Percentiles rank a stretch among this genome's conserved stretches.
These are phyloP conservation scores for Cytospora piceicola DNA, from an alignment of 2,329 filamentous ascomycete species.

Conservation along the genomic window DNA sequence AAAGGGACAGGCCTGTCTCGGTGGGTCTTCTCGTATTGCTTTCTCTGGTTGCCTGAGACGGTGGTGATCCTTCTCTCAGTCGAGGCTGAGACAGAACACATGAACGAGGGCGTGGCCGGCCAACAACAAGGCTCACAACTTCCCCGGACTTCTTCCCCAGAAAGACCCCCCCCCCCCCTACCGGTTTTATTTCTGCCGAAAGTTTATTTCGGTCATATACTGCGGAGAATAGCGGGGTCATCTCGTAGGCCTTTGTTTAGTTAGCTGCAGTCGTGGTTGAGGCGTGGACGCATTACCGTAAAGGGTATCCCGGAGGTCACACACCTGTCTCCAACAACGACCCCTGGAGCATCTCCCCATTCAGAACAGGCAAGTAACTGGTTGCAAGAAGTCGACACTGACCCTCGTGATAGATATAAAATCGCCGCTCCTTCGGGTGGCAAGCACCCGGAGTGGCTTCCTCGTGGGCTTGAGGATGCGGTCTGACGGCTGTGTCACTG, in stretches of 20 bases:
- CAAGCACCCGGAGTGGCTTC: not conserved
- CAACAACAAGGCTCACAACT: not conserved
- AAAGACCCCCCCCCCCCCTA: too few relatives aligned
- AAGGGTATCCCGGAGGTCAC: conserved; percentile 22
- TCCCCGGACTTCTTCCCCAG: not conserved
- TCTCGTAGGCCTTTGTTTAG: not conserved
- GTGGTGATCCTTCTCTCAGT: not conserved
- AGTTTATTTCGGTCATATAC: not conserved
- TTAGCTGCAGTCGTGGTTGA: not conserved
- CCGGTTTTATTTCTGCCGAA: not conserved
- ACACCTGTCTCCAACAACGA: not conserved
- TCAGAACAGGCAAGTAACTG: not conserved
- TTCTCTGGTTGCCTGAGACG: not conserved
- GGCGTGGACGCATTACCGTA: conserved; percentile 20
- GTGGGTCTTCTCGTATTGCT: not conserved
- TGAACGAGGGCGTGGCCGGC: not conserved
- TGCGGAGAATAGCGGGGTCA: conserved; percentile 17
- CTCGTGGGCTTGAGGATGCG: not conserved
- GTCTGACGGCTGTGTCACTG: not conserved
- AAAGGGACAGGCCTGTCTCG: not conserved
- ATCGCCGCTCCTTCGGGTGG: not conserved
- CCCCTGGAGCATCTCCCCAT: not conserved
- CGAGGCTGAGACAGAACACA: not conserved
- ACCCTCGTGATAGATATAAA: not conserved
- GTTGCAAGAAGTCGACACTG: not conserved